phyloP scores from a whole-genome alignment of 2,329 filamentous ascomycete species.

The Rhynchosporium secalis region DNA sequence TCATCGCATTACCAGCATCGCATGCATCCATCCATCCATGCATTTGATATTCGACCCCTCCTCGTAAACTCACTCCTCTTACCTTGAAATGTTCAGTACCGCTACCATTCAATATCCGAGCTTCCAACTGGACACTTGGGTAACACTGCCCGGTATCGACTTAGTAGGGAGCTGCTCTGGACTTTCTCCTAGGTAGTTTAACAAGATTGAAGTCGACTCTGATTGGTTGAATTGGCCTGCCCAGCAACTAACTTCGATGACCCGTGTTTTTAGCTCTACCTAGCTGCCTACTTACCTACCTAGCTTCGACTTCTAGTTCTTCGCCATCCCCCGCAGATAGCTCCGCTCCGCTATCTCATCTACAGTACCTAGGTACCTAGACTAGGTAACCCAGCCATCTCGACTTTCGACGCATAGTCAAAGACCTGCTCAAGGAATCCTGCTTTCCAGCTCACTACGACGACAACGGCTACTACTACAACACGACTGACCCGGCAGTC shows the following conservation, averaged over 20 bases:
- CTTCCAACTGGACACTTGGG: background rate
- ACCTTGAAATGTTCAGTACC: background rate
- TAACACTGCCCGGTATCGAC: background rate
- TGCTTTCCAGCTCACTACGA: conserved; percentile 7
- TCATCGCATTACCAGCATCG: background rate
- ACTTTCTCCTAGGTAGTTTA: background rate
- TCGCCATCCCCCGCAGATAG: background rate
- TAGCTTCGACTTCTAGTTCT: background rate
- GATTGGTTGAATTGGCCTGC: background rate
- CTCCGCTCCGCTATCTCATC: too few relatives aligned
- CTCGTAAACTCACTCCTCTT: background rate
- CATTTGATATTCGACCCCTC: background rate
- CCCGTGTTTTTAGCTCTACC: background rate
- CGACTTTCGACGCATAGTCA: too few relatives aligned
- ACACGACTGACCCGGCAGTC: background rate
- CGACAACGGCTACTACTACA: background rate
- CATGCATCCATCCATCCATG: background rate
- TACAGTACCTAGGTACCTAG: too few relatives aligned
- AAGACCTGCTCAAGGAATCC: background rate
- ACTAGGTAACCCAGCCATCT: too few relatives aligned
- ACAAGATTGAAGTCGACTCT: background rate
- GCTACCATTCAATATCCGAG: background rate
- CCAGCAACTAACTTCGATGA: background rate
- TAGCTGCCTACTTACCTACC: too few relatives aligned
- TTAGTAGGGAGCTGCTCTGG: background rate